Base-by-base conservation (phyloP, 2,329 filamentous ascomycete species). In the Penicillium sp. region DNA sequence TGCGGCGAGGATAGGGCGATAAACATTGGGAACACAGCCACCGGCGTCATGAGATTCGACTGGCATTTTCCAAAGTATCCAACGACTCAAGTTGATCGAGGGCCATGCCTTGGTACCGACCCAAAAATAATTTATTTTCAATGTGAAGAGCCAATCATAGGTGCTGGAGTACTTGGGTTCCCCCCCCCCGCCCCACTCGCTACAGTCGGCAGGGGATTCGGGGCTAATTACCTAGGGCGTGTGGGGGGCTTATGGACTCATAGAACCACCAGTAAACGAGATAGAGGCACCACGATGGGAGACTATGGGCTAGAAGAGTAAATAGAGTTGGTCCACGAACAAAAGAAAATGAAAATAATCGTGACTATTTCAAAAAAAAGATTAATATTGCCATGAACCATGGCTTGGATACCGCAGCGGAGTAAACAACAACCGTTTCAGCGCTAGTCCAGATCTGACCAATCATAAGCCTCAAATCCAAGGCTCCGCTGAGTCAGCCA, bases 401-500 rank as follows among this genome's bases (percentile, higher is more conserved):
- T 39, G 35, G 13, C 50, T 37, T 19, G 11, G 24, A n/a, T 9
- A 37, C 24, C 26, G 27, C 50, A 26, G 37, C 55, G 53, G 46
- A 54, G 54, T 54, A 48, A 56, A 57, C 35, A 59, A 53, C 49
- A 56, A 35, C 52, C 56, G 52, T 60, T 58, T 56, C 52, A 57
- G 31, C 19, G 33, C 45, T n/a, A 46, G 45, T 22, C 35, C 2
- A n/a, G 16, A 45, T 24, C 3, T 21, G 22, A 5, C 56, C 59
- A 61, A 59, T 57, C 48, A 52, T 19, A 33, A 16, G 7, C 2
- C 11, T 2, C n/a, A 26, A 19, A 11, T 19, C 29, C 5, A 11
- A 39, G 10, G 22, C 46, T 7, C 57, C 58, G 68, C 66, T 72
- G 66, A 72, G 55, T 71, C 65, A 72, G 57, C 61, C n/a, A 50